Conservation (phyloP, 805 yeast genomes). For the Hanseniaspora pseudoguilliermondii region DNA sequence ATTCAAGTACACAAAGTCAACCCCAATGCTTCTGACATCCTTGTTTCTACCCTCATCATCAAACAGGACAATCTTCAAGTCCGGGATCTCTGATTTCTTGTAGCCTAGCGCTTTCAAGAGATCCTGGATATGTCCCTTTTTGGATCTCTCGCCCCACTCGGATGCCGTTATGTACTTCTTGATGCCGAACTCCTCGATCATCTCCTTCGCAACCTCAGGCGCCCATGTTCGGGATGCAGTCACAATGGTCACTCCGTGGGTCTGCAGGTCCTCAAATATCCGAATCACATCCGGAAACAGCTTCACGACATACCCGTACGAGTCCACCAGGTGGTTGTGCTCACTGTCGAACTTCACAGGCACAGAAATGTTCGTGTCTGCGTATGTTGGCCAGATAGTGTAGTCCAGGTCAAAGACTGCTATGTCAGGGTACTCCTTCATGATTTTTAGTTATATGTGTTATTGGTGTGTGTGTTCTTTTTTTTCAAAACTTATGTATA, state of each 20-base stretch:
- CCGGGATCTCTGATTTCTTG: neutral
- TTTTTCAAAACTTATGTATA: too few relatives aligned
- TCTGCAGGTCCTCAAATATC: constrained; percentile 42
- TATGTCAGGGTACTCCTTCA: constrained; percentile 24
- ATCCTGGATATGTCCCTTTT: constrained; percentile 44
- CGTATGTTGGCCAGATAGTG: constrained; percentile 30
- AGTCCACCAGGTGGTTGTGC: constrained; percentile 21
- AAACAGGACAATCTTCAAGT: constrained; percentile 34
- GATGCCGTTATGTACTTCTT: constrained; percentile 29
- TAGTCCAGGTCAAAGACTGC: constrained; percentile 29
- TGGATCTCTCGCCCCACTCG: constrained; percentile 58
- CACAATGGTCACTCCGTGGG: constrained; percentile 38
- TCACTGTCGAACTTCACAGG: constrained; percentile 23
- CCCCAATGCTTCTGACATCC: constrained; percentile 63
- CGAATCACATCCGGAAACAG: constrained; percentile 58
- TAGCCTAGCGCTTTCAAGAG: constrained; percentile 35
- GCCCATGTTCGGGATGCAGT: constrained; percentile 73
- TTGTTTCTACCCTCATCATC: constrained; percentile 72
- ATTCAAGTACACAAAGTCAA: constrained; percentile 54
- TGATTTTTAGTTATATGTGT: neutral
- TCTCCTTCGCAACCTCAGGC: constrained; percentile 59
- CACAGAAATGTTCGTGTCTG: constrained; percentile 28
- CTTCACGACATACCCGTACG: constrained; percentile 39
- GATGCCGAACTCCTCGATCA: constrained; percentile 37
- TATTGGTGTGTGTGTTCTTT: too few relatives aligned